Percentiles rank a stretch among this genome's conserved stretches.
Evolutionary conservation across 169 alveolate species (phyloP).

Genomic region (Neospora caninum): DNA sequence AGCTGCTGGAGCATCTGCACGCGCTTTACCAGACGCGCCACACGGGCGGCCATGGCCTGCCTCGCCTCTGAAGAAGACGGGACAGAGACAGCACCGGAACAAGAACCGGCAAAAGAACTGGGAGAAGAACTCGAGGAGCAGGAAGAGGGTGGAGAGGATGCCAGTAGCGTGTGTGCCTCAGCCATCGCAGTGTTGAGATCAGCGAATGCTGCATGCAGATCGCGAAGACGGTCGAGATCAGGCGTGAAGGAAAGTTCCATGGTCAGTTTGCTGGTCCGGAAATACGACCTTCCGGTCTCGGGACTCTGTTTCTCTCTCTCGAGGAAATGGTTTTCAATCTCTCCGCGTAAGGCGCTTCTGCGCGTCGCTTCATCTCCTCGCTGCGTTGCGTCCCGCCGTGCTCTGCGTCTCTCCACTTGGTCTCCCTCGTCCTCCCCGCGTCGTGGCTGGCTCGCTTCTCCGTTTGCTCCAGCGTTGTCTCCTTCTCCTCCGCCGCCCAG

Average conservation of each 20-base stretch:
- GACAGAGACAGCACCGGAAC: background rate
- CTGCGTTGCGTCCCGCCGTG: background rate
- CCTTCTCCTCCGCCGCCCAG: background rate
- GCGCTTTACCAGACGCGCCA: background rate
- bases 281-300: background rate
- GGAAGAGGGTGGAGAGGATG: too few relatives aligned
- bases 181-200: background rate
- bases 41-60: background rate
- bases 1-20: conserved; percentile 35
- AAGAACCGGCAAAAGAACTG: background rate
- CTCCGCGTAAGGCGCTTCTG: background rate
- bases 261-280: background rate
- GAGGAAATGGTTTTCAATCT: background rate
- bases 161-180: background rate
- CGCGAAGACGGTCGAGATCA: background rate
- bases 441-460: background rate
- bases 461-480: conserved; percentile 3
- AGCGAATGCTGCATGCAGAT: background rate
- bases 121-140: background rate
- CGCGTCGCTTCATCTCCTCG: background rate
- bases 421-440: conserved; percentile 10
- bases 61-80: background rate
- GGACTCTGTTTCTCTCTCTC: background rate
- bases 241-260: conserved; percentile 28
- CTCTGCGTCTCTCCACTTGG: background rate